These are phyloP conservation scores for Trichoderma orchidacearum DNA, from an alignment of 495 filamentous ascomycete species.

Conservation along the genomic window DNA sequence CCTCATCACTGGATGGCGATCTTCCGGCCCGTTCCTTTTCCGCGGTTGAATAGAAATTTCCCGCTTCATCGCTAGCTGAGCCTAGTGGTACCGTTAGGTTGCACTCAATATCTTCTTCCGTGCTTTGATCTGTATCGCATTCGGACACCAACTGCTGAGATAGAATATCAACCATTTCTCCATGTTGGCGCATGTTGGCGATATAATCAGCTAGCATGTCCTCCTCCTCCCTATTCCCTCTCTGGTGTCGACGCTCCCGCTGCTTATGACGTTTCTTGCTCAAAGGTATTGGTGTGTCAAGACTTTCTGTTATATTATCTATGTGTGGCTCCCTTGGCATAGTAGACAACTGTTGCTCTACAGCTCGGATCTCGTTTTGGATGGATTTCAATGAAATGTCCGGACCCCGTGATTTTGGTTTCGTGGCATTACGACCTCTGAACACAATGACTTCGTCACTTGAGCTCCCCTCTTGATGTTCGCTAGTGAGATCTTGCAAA, in stretches of 20 bases:
- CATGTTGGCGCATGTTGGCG: constrained; percentile 44
- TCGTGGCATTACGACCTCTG: constrained; percentile 29
- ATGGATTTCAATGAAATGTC: constrained; percentile 4
- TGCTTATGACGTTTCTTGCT: neutral
- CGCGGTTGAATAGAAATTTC: too few relatives aligned
- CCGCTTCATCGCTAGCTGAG: too few relatives aligned
- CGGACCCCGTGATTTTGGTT: neutral
- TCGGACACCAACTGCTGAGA: neutral
- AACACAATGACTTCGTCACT: constrained; percentile 59
- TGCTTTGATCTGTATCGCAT: neutral
- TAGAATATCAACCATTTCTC: constrained; percentile 12
- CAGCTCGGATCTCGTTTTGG: constrained; percentile 6
- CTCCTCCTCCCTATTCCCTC: constrained; percentile 24
- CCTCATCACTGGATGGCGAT: too few relatives aligned
- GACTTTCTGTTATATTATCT: neutral
- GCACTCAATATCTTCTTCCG: too few relatives aligned
- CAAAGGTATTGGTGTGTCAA: neutral
- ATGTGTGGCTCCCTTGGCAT: neutral
- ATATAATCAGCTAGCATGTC: constrained; percentile 63
- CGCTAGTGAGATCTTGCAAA: constrained; percentile 4
- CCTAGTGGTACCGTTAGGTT: too few relatives aligned
- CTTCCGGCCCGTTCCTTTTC: too few relatives aligned
- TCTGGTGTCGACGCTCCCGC: neutral
- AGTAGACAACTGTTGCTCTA: constrained; percentile 10
- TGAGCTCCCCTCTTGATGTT: constrained; percentile 12